Evolutionary conservation across 2,329 filamentous ascomycete genomes (phyloP).

Genomic region (Colletotrichum brevisporum): DNA sequence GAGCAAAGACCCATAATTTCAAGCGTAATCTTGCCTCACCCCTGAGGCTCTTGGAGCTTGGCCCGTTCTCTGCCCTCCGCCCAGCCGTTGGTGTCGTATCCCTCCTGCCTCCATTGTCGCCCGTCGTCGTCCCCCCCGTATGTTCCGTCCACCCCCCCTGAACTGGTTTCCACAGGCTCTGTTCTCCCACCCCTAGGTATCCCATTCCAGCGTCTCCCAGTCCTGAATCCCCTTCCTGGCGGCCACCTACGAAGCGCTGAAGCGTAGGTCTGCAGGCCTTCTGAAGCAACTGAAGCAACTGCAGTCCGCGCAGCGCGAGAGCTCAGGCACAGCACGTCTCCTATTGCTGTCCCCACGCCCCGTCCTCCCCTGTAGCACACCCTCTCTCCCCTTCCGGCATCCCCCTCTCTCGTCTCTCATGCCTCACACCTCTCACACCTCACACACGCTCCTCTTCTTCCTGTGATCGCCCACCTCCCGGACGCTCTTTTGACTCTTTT

Average conservation of each 20-base stretch:
- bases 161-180: background rate
- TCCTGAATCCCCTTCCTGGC: too few species aligned
- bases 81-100: slow-evolving; percentile 4
- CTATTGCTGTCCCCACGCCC: background rate
- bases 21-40: slow-evolving; percentile 29
- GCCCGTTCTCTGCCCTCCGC: slow-evolving; percentile 31
- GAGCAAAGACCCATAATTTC: background rate
- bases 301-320: too few species aligned
- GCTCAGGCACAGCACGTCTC: too few species aligned
- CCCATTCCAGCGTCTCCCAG: background rate
- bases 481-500: slow-evolving; percentile 27
- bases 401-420: slow-evolving; percentile 21
- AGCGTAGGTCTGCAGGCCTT: too few species aligned
- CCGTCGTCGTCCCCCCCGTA: background rate
- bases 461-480: slow-evolving; percentile 39
- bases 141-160: background rate
- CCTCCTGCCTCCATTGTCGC: background rate
- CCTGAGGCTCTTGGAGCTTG: slow-evolving; percentile 38
- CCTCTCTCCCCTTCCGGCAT: slow-evolving; percentile 18
- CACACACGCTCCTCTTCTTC: slow-evolving; percentile 34
- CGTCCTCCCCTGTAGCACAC: background rate
- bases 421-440: slow-evolving; percentile 25
- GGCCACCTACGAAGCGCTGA: too few species aligned
- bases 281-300: too few species aligned
- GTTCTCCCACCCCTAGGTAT: slow-evolving; percentile 4